Conservation (phyloP, 1,284 basidiomycete genomes). For the Spongispora temasekensis region DNA sequence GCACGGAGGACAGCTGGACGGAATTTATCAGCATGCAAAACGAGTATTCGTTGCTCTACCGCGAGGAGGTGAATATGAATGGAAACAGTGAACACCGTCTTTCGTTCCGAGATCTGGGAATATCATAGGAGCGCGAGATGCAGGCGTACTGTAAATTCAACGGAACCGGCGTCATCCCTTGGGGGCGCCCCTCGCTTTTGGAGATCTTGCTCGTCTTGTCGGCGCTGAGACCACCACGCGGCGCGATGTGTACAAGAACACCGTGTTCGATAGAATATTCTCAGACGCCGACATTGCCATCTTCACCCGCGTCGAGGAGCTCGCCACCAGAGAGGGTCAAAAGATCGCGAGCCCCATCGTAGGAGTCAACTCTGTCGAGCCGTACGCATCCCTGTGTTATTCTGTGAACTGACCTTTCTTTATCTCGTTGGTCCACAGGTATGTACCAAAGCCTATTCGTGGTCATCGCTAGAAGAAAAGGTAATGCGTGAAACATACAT, state of each 20-base stretch:
- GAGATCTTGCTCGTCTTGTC: constrained; percentile 22
- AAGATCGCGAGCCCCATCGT: constrained; percentile 46
- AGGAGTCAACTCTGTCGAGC: constrained; percentile 13
- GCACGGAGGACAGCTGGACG: background rate
- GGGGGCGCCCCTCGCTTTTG: constrained; percentile 40
- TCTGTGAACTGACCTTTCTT: too few relatives aligned
- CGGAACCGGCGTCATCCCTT: constrained; percentile 33
- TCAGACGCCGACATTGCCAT: constrained; percentile 33
- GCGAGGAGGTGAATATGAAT: background rate
- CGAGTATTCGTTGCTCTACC: background rate
- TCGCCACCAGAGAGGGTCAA: constrained; percentile 38
- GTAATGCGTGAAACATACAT: background rate
- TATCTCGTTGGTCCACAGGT: constrained; percentile 8
- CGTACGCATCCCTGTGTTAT: too few relatives aligned
- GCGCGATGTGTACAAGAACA: constrained; percentile 14
- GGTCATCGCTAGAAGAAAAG: constrained; percentile 15
- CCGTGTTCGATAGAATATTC: constrained; percentile 26
- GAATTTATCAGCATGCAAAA: background rate
- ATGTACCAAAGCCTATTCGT: constrained; percentile 22
- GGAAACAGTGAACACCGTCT: too few relatives aligned
- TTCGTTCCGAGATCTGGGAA: too few relatives aligned
- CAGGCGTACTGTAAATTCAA: background rate
- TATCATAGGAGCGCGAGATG: background rate
- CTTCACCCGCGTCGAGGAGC: constrained; percentile 43
- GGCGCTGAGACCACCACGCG: constrained; percentile 30